A percentile compares a stretch with the other conserved stretches of the same genome.
Conservation (phyloP, 768 basidiomycete species). For the Agaricus subrufescens region DNA sequence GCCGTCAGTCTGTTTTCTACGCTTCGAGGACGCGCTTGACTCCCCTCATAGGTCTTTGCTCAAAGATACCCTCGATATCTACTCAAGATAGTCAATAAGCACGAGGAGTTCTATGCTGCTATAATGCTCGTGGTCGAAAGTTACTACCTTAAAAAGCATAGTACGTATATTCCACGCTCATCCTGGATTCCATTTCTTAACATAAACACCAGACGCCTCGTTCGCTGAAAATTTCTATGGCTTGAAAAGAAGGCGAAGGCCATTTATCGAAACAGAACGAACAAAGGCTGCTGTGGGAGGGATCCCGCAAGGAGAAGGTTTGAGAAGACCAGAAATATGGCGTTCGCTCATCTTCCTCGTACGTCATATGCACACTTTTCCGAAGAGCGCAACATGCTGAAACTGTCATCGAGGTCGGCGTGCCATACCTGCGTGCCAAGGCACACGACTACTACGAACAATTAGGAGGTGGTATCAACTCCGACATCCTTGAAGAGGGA, state of each 20-base stretch:
- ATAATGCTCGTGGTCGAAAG: constrained; percentile 89
- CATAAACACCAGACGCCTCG: constrained; percentile 62
- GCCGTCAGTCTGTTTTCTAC: constrained; percentile 41
- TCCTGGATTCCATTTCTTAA: not conserved
- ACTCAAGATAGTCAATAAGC: constrained; percentile 83
- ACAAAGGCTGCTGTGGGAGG: constrained; percentile 64
- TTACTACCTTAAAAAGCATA: constrained; percentile 83
- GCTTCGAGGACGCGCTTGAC: not conserved
- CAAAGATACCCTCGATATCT: constrained; percentile 93
- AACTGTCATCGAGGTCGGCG: constrained; percentile 55
- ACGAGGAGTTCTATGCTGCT: constrained; percentile 93
- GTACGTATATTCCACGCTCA: constrained; percentile 32
- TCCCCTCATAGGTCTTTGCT: constrained; percentile 73
- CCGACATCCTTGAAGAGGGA: constrained; percentile 59
- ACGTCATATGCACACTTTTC: constrained; percentile 20
- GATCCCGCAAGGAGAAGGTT: constrained; percentile 56
- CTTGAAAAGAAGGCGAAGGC: constrained; percentile 71
- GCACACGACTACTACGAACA: constrained; percentile 88
- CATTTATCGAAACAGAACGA: constrained; percentile 66
- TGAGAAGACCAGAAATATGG: constrained; percentile 65
- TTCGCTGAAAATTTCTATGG: constrained; percentile 98
- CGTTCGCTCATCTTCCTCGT: constrained; percentile 80
- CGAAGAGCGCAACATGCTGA: not conserved
- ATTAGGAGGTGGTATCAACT: constrained; percentile 74
- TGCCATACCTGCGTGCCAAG: constrained; percentile 89